Evolutionary conservation across 768 basidiomycete species (phyloP).

Genomic region (Nidula microcarpa): DNA sequence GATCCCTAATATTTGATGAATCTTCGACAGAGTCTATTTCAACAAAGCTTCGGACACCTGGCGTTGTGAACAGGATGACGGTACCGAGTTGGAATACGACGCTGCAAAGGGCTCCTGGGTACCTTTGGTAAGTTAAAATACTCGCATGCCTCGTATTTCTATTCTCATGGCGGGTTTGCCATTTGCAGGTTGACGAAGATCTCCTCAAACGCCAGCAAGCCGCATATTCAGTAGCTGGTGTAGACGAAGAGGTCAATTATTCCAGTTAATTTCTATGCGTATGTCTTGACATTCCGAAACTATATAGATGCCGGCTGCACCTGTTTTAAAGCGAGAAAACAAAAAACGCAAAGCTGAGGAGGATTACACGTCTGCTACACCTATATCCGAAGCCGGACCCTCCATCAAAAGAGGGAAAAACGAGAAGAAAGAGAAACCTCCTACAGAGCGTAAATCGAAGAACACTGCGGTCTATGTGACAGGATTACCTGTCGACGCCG

Average conservation of each 20-base stretch:
- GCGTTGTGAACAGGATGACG: conserved; percentile 88
- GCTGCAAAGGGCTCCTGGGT: conserved; percentile 74
- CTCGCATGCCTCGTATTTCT: too few relatives aligned
- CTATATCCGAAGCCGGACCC: conserved; percentile 38
- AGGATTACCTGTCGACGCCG: conserved; percentile 74
- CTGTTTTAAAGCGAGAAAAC: conserved; percentile 74
- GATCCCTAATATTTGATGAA: conserved; percentile 4
- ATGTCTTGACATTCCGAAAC: conserved; percentile 9
- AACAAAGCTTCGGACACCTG: conserved; percentile 74
- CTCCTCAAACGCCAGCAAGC: conserved; percentile 88
- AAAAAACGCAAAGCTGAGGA: conserved; percentile 77
- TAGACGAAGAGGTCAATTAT: conserved; percentile 74
- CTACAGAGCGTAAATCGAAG: conserved; percentile 68
- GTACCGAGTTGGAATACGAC: conserved; percentile 90
- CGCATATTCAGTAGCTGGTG: conserved; percentile 88
- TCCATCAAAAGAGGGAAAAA: conserved; percentile 71
- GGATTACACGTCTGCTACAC: conserved; percentile 64
- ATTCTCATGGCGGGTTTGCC: too few relatives aligned
- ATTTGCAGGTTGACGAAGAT: conserved; percentile 78
- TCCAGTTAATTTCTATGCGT: not conserved
- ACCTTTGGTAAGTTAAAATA: conserved; percentile 62
- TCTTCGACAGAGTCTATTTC: conserved; percentile 61
- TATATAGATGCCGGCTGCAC: conserved; percentile 78
- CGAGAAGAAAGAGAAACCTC: conserved; percentile 41
- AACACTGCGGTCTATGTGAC: conserved; percentile 93